These are phyloP conservation scores for Penicillium robsamsonii DNA, from an alignment of 495 filamentous ascomycete species.

Conservation along the genomic window DNA sequence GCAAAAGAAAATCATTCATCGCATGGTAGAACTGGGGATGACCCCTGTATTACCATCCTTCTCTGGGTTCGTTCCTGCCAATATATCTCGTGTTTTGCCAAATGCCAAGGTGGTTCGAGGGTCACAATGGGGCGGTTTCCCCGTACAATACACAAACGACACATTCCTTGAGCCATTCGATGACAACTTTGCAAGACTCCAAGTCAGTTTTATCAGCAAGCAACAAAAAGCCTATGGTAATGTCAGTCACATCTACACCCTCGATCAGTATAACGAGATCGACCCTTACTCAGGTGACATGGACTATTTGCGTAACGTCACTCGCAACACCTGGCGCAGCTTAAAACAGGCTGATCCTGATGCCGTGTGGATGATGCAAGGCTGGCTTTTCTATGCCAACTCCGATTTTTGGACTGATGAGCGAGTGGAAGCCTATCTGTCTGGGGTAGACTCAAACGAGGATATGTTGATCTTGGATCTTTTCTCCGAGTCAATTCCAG, in stretches of 20 bases:
- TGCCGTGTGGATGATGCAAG: conserved; percentile 56
- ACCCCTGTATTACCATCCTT: conserved; percentile 51
- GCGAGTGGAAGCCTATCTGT: conserved; percentile 48
- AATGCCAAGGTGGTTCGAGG: conserved; percentile 47
- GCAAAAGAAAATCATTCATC: conserved; percentile 47
- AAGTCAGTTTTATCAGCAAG: conserved; percentile 48
- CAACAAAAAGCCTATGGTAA: conserved; percentile 50
- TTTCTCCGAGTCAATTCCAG: conserved; percentile 49
- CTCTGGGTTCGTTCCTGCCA: conserved; percentile 47
- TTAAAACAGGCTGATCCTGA: conserved; percentile 49
- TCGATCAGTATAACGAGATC: conserved; percentile 57
- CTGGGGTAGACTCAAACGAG: conserved; percentile 40
- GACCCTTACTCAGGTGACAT: conserved; percentile 47
- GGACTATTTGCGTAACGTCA: conserved; percentile 47
- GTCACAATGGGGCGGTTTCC: conserved; percentile 47
- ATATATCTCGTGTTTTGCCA: conserved; percentile 40
- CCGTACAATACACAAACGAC: conserved; percentile 42
- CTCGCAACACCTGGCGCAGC: conserved; percentile 42
- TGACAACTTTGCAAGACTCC: conserved; percentile 43
- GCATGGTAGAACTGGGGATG: conserved; percentile 56
- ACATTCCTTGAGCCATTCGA: conserved; percentile 53
- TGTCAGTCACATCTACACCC: conserved; percentile 49
- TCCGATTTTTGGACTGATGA: conserved; percentile 50
- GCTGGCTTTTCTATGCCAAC: conserved; percentile 51
- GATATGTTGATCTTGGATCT: conserved; percentile 55